Percentiles rank a stretch among this genome's conserved stretches.
phyloP scores from a whole-genome alignment of 768 basidiomycete genomes.

The Russula brevipes region DNA sequence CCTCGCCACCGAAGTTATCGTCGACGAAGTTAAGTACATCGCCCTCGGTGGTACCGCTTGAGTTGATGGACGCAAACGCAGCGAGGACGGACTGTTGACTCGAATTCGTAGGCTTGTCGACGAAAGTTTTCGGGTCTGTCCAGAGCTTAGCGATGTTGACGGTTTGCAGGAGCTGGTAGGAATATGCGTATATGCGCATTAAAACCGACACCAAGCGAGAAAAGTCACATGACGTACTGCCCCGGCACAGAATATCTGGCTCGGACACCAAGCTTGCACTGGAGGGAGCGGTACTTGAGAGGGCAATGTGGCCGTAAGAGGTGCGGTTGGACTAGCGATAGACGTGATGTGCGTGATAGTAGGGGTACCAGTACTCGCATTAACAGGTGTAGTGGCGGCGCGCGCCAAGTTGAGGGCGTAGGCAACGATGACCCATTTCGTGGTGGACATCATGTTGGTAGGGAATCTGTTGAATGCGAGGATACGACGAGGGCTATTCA shows the following conservation, averaged over 20 bases:
- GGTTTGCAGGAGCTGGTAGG: conserved; percentile 68
- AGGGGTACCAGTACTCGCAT: conserved; percentile 25
- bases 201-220: neutral
- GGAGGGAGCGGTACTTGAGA: conserved; percentile 63
- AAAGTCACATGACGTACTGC: conserved; percentile 41
- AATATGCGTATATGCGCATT: neutral
- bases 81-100: conserved; percentile 58
- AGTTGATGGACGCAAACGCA: conserved; percentile 51
- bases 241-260: conserved; percentile 78
- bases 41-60: conserved; percentile 50
- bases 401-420: conserved; percentile 1
- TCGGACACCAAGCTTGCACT: conserved; percentile 69
- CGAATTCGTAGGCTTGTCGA: conserved; percentile 81
- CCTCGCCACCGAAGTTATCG: conserved; percentile 75
- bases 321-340: conserved; percentile 56
- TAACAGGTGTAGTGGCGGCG: conserved; percentile 18
- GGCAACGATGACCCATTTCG: conserved; percentile 26
- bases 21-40: conserved; percentile 66
- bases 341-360: conserved; percentile 52
- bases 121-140: conserved; percentile 81
- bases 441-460: conserved; percentile 28
- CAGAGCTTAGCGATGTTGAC: conserved; percentile 74
- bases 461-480: conserved; percentile 13
- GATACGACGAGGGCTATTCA: neutral
- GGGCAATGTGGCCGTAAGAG: conserved; percentile 51